These are phyloP conservation scores for Neonectria faginata DNA, from an alignment of 2,329 filamentous ascomycete species.

Conservation along the genomic window DNA sequence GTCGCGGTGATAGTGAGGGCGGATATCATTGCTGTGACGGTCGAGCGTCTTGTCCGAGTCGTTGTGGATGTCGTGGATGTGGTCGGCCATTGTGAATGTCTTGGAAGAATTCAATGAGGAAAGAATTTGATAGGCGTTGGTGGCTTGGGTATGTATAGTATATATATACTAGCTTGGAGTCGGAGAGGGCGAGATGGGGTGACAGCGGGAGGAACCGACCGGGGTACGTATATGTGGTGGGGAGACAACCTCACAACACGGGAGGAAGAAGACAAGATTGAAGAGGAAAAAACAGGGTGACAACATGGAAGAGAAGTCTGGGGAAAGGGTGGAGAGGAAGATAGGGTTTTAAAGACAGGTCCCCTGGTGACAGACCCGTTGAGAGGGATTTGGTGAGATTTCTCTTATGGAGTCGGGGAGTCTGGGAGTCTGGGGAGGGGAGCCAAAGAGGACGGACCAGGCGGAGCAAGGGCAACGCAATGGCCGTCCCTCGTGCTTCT, in stretches of 20 bases:
- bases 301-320: constrained; percentile 30
- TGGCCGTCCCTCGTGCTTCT: constrained; percentile 19
- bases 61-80: constrained; percentile 35
- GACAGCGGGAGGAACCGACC: constrained; percentile 19
- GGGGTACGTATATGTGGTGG: constrained; percentile 19
- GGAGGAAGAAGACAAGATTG: constrained; percentile 5
- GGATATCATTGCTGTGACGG: constrained; percentile 29
- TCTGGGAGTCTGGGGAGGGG: constrained; percentile 15
- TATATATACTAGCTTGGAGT: constrained; percentile 16
- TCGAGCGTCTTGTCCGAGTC: constrained; percentile 45
- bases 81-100: constrained; percentile 38
- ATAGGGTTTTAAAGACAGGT: constrained; percentile 41
- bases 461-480: constrained; percentile 27
- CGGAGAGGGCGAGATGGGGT: constrained; percentile 19
- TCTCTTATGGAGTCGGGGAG: constrained; percentile 18
- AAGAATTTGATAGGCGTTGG: constrained; percentile 4
- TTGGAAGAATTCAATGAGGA: constrained; percentile 12
- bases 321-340: constrained; percentile 36
- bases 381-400: constrained; percentile 30
- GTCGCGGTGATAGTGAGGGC: constrained; percentile 43
- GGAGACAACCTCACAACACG: constrained; percentile 11
- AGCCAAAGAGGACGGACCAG: constrained; percentile 28
- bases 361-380: constrained; percentile 22
- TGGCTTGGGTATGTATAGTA: constrained; percentile 11
- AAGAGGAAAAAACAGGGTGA: constrained; percentile 21